Percentiles rank a stretch among this genome's conserved stretches.
phyloP scores from a whole-genome alignment of 140 eudicot genomes.

The Anethum foeniculum region DNA sequence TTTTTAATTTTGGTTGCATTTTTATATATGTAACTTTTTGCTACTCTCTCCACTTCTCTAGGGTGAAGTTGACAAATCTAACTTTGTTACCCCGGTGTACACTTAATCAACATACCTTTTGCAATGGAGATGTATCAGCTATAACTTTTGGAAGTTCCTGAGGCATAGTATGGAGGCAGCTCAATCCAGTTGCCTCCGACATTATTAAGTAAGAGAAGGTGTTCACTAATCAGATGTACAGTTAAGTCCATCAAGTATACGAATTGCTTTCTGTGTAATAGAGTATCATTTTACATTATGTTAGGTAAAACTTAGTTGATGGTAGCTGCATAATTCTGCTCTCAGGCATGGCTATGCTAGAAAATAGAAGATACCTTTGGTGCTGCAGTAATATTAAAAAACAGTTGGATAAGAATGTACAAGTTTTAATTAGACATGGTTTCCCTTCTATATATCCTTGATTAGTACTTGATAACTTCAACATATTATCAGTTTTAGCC shows the following conservation, averaged over 20 bases:
- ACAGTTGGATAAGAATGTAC: neutral
- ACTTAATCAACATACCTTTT: neutral
- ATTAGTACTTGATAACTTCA: neutral
- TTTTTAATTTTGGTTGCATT: neutral
- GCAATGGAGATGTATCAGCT: neutral
- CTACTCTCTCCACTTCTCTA: neutral
- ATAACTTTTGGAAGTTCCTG: neutral
- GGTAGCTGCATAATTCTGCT: neutral
- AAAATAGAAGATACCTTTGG: neutral
- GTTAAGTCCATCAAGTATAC: neutral
- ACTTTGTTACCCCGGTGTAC: neutral
- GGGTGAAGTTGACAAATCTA: conserved; percentile 4
- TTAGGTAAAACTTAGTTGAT: neutral
- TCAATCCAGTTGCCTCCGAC: neutral
- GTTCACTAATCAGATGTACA: neutral
- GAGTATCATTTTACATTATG: neutral
- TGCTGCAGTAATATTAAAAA: neutral
- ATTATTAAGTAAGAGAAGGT: neutral
- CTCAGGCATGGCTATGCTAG: neutral
- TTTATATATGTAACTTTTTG: neutral
- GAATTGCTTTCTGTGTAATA: neutral
- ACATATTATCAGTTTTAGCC: neutral
- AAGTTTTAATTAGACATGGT: neutral
- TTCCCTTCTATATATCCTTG: neutral
- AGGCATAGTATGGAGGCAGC: neutral